Conservation (phyloP, 2,329 filamentous ascomycete genomes). For the Paracorniculantispora psalliotae region DNA sequence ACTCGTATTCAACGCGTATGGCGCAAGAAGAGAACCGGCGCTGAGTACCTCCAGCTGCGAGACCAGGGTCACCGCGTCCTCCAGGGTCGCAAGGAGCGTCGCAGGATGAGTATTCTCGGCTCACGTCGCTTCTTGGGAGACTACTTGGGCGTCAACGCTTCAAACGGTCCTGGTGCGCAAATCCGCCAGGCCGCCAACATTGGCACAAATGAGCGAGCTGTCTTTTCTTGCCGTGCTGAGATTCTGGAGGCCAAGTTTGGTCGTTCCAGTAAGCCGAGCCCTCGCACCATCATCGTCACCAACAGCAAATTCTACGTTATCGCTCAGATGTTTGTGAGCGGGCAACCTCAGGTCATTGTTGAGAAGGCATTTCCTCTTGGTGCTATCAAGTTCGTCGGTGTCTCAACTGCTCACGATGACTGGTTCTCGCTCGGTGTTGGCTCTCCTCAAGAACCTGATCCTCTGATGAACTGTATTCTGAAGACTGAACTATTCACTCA, state of each 20-base stretch:
- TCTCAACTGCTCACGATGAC: slow-evolving; percentile 81
- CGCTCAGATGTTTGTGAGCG: slow-evolving; percentile 75
- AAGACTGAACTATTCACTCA: slow-evolving; percentile 98
- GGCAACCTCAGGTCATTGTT: slow-evolving; percentile 72
- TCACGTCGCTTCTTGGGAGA: slow-evolving; percentile 91
- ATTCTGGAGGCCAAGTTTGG: slow-evolving; percentile 91
- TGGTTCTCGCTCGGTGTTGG: slow-evolving; percentile 93
- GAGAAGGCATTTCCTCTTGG: slow-evolving; percentile 81
- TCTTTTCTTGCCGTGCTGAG: slow-evolving; percentile 91
- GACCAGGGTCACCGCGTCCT: slow-evolving; percentile 83
- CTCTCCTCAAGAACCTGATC: slow-evolving; percentile 87
- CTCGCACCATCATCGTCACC: slow-evolving; percentile 79
- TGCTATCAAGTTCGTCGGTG: slow-evolving; percentile 80
- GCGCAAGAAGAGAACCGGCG: slow-evolving; percentile 86
- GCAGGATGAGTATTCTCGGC: slow-evolving; percentile 85
- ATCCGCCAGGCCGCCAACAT: slow-evolving; percentile 72
- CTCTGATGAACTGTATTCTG: slow-evolving; percentile 86
- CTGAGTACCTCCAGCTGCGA: slow-evolving; percentile 81
- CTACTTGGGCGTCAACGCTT: slow-evolving; percentile 83
- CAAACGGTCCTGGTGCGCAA: slow-evolving; percentile 72
- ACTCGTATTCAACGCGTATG: slow-evolving; percentile 93
- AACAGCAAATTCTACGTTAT: slow-evolving; percentile 85
- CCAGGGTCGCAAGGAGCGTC: slow-evolving; percentile 80
- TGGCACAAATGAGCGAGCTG: slow-evolving; percentile 63
- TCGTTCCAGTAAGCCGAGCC: slow-evolving; percentile 87